phyloP scores from a whole-genome alignment of 2,329 filamentous ascomycete genomes.

The Cladosporium sp. region DNA sequence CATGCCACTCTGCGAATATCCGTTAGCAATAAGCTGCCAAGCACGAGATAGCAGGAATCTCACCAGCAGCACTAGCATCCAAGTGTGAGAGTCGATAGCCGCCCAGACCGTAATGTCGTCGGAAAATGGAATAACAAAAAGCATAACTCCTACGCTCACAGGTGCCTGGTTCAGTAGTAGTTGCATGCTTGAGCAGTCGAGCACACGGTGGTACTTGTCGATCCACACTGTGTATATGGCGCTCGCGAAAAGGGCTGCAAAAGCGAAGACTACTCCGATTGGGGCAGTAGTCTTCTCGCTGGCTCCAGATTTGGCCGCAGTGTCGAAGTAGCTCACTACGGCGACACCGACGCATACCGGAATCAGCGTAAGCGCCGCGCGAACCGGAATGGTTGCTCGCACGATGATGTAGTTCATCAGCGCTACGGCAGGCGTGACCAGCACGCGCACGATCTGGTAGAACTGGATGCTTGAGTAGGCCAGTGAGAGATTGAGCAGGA shows the following conservation, averaged over 20 bases:
- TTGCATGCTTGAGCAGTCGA: slow-evolving; percentile 68
- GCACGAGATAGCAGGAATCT: slow-evolving; percentile 26
- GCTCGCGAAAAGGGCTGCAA: slow-evolving; percentile 63
- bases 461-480: slow-evolving; percentile 69
- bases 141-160: slow-evolving; percentile 60
- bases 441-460: slow-evolving; percentile 68
- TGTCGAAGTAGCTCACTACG: slow-evolving; percentile 68
- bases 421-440: slow-evolving; percentile 66
- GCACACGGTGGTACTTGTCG: slow-evolving; percentile 63
- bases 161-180: slow-evolving; percentile 68
- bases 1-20: slow-evolving; percentile 54
- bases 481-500: slow-evolving; percentile 67
- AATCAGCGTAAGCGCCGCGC: slow-evolving; percentile 55
- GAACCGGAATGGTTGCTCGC: slow-evolving; percentile 54
- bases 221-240: slow-evolving; percentile 71
- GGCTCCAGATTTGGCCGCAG: slow-evolving; percentile 44
- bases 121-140: slow-evolving; percentile 66
- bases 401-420: slow-evolving; percentile 66
- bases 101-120: slow-evolving; percentile 62
- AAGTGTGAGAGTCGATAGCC: slow-evolving; percentile 44
- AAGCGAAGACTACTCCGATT: slow-evolving; percentile 64
- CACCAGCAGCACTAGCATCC: slow-evolving; percentile 57
- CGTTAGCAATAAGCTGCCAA: slow-evolving; percentile 15
- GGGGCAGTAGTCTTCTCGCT: slow-evolving; percentile 55
- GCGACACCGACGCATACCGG: slow-evolving; percentile 65